A percentile compares a stretch with the other conserved stretches of the same genome.
Conservation (phyloP, 2,329 filamentous ascomycete genomes). For the Purpureocillium takamizusanense region DNA sequence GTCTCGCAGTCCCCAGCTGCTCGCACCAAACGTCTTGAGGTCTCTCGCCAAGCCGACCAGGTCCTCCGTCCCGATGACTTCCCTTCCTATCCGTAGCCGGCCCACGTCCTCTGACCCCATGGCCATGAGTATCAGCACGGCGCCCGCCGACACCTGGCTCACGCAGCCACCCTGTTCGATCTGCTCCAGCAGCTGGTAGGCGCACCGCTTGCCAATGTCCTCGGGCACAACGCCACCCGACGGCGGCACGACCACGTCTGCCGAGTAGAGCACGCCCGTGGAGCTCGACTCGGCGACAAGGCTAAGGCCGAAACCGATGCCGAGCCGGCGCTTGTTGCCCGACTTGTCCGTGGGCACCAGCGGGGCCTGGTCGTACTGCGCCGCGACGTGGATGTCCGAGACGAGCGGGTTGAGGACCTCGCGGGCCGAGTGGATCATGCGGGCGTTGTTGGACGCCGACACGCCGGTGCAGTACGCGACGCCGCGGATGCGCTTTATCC, state of each 20-base stretch:
- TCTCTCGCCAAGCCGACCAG: slow-evolving; percentile 76
- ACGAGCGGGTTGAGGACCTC: slow-evolving; percentile 80
- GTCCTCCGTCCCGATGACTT: slow-evolving; percentile 74
- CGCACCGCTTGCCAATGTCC: slow-evolving; percentile 81
- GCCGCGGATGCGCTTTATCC: slow-evolving; percentile 80
- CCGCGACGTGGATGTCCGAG: slow-evolving; percentile 84
- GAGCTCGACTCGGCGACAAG: slow-evolving; percentile 88
- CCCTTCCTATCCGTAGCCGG: slow-evolving; percentile 69
- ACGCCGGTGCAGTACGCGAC: slow-evolving; percentile 93
- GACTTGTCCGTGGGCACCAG: slow-evolving; percentile 42
- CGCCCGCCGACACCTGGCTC: slow-evolving; percentile 59
- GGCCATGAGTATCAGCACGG: slow-evolving; percentile 82
- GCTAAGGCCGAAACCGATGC: slow-evolving; percentile 85
- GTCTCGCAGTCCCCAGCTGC: slow-evolving; percentile 82
- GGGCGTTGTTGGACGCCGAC: slow-evolving; percentile 82
- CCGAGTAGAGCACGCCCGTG: slow-evolving; percentile 72
- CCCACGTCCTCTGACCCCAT: slow-evolving; percentile 98
- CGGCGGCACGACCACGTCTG: slow-evolving; percentile 68
- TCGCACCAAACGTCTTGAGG: slow-evolving; percentile 78
- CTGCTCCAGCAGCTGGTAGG: slow-evolving; percentile 78
- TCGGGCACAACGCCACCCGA: slow-evolving; percentile 78
- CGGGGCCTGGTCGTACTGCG: slow-evolving; percentile 62
- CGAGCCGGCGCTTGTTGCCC: slow-evolving; percentile 54
- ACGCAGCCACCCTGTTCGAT: slow-evolving; percentile 79
- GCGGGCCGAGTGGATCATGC: slow-evolving; percentile 87